These are phyloP conservation scores for Anthostomella pinea DNA, from an alignment of 2,329 filamentous ascomycete species.

Conservation along the genomic window DNA sequence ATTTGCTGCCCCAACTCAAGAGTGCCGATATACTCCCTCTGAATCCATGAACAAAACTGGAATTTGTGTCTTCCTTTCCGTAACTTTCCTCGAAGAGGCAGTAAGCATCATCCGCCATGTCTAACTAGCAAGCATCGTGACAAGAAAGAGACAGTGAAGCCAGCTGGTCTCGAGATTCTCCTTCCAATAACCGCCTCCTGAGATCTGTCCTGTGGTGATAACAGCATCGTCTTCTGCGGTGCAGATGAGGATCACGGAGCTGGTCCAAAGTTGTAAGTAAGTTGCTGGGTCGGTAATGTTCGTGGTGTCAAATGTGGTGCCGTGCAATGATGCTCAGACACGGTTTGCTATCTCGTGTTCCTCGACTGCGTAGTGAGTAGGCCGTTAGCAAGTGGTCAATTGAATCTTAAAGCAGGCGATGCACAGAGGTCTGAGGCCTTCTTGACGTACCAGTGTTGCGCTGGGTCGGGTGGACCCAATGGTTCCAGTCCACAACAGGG, in stretches of 20 bases:
- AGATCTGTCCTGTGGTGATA: background rate
- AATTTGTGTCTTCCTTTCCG: background rate
- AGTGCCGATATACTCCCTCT: background rate
- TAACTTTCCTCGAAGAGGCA: background rate
- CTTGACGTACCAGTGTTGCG: constrained; percentile 13
- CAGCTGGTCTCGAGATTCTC: background rate
- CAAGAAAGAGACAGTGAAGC: background rate
- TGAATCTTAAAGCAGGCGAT: background rate
- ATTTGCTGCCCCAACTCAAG: background rate
- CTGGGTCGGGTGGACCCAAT: constrained; percentile 12
- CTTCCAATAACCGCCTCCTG: background rate
- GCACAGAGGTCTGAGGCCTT: background rate
- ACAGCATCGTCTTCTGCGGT: background rate
- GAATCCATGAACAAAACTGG: background rate
- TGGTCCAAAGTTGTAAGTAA: background rate
- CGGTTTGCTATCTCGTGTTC: constrained; percentile 25
- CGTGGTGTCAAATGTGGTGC: background rate
- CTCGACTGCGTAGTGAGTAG: constrained; percentile 12
- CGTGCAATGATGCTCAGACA: constrained; percentile 8
- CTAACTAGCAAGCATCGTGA: background rate
- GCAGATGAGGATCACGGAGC: background rate
- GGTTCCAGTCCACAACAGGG: constrained; percentile 13
- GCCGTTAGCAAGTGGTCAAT: constrained; percentile 1
- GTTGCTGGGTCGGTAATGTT: background rate
- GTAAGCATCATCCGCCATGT: background rate